Evolutionary conservation across 2,329 filamentous ascomycete genomes (phyloP).

Genomic region (Phymatotrichopsis omnivora): DNA sequence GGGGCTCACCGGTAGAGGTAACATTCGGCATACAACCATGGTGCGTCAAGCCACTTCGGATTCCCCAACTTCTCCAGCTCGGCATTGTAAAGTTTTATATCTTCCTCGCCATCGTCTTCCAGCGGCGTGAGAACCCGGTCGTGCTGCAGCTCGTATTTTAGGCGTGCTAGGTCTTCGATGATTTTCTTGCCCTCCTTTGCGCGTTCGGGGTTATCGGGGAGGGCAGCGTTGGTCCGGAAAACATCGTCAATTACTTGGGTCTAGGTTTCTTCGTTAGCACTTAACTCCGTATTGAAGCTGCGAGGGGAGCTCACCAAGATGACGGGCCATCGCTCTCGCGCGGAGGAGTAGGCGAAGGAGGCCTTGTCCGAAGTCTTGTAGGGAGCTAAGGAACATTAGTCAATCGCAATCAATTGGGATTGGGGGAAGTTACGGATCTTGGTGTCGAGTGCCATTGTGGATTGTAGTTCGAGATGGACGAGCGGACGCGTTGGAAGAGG

Average conservation of each 20-base stretch:
- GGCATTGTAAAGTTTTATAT: slow-evolving; percentile 73
- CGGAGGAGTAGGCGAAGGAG: slow-evolving; percentile 81
- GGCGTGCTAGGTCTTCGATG: slow-evolving; percentile 61
- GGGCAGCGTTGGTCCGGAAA: slow-evolving; percentile 58
- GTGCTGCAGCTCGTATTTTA: slow-evolving; percentile 95
- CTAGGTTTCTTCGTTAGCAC: slow-evolving; percentile 39
- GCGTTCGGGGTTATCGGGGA: slow-evolving; percentile 53
- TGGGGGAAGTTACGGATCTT: slow-evolving; percentile 52
- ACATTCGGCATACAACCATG: slow-evolving; percentile 90
- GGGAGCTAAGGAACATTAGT: slow-evolving; percentile 53
- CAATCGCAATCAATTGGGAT: not conserved
- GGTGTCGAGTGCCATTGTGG: slow-evolving; percentile 60
- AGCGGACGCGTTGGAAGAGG: too few relatives aligned
- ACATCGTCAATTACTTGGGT: slow-evolving; percentile 90
- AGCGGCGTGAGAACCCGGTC: slow-evolving; percentile 59
- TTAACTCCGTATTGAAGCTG: not conserved
- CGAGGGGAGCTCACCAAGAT: slow-evolving; percentile 58
- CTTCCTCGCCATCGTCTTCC: slow-evolving; percentile 60
- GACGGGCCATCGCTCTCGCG: slow-evolving; percentile 79
- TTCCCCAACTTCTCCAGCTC: slow-evolving; percentile 66
- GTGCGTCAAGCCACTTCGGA: slow-evolving; percentile 69
- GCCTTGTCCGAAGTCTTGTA: slow-evolving; percentile 70
- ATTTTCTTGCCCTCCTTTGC: slow-evolving; percentile 76
- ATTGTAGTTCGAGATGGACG: too few relatives aligned
- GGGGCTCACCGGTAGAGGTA: slow-evolving; percentile 67